These are phyloP conservation scores for Lichtheimia corymbifera DNA, from an alignment of 371 early-diverging fungal species.

Conservation along the genomic window DNA sequence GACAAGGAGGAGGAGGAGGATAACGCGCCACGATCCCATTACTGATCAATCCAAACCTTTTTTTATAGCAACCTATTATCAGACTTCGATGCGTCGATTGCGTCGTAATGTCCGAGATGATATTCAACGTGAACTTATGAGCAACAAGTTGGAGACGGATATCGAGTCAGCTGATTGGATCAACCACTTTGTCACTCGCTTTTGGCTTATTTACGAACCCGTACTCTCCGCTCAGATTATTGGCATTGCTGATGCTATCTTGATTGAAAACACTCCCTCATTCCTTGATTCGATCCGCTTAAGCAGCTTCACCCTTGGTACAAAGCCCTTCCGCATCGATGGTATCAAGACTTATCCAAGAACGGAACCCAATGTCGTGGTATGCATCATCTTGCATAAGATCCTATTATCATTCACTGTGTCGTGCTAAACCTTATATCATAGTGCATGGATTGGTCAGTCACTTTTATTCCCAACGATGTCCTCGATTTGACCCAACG, in stretches of 20 bases:
- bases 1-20: neutral
- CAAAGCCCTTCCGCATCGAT: constrained; percentile 94
- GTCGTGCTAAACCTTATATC: neutral
- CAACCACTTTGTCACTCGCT: constrained; percentile 81
- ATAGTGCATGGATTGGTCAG: constrained; percentile 88
- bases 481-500: constrained; percentile 67
- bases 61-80: constrained; percentile 68
- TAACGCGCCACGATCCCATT: neutral
- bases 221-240: constrained; percentile 81
- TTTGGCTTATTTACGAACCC: constrained; percentile 97
- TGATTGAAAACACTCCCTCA: constrained; percentile 85
- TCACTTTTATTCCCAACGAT: constrained; percentile 89
- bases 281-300: constrained; percentile 91
- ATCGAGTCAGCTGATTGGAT: constrained; percentile 97
- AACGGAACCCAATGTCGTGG: constrained; percentile 84
- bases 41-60: neutral
- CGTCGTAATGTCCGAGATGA: constrained; percentile 75
- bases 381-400: constrained; percentile 38
- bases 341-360: constrained; percentile 82
- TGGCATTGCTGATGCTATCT: constrained; percentile 71
- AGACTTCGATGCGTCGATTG: constrained; percentile 73
- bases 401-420: neutral
- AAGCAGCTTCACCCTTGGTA: constrained; percentile 96
- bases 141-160: constrained; percentile 56
- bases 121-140: constrained; percentile 64